A percentile compares a stretch with the other conserved stretches of the same genome.
phyloP scores from a whole-genome alignment of 371 early-diverging fungal genomes.

The Blakeslea trispora region DNA sequence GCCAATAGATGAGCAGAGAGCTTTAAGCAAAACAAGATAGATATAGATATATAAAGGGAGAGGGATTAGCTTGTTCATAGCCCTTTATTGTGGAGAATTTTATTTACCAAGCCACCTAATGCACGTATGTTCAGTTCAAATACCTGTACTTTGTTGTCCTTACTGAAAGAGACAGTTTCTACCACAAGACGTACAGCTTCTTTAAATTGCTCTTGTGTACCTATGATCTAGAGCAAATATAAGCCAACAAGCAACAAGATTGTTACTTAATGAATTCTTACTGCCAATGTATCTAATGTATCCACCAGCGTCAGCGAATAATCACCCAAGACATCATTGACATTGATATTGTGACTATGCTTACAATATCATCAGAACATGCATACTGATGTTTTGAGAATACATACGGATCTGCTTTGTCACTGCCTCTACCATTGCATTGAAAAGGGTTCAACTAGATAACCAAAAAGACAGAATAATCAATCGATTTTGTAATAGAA shows the following conservation, averaged over 20 bases:
- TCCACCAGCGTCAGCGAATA: slow-evolving; percentile 91
- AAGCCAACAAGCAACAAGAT: background rate
- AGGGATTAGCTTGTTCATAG: too few species aligned
- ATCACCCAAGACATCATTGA: slow-evolving; percentile 93
- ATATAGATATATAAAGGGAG: too few species aligned
- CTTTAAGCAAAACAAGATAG: too few species aligned
- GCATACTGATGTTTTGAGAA: too few species aligned
- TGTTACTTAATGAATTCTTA: slow-evolving; percentile 30
- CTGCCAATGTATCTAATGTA: slow-evolving; percentile 83
- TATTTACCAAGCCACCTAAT: slow-evolving; percentile 80
- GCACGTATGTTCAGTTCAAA: slow-evolving; percentile 95
- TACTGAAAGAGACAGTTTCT: slow-evolving; percentile 70
- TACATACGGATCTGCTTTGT: slow-evolving; percentile 63
- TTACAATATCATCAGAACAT: background rate
- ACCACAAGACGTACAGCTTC: slow-evolving; percentile 71
- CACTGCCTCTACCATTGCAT: slow-evolving; percentile 83
- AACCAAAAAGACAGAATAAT: background rate
- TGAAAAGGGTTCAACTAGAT: slow-evolving; percentile 76
- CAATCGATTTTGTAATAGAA: background rate
- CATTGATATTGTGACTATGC: slow-evolving; percentile 59
- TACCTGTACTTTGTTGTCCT: slow-evolving; percentile 88
- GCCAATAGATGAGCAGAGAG: slow-evolving; percentile 90
- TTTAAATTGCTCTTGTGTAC: slow-evolving; percentile 72
- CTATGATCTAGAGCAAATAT: slow-evolving; percentile 54
- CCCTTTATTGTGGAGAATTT: too few species aligned